Evolutionary conservation across 140 eudicot species (phyloP).

Genomic region (Cichorium intybus): DNA sequence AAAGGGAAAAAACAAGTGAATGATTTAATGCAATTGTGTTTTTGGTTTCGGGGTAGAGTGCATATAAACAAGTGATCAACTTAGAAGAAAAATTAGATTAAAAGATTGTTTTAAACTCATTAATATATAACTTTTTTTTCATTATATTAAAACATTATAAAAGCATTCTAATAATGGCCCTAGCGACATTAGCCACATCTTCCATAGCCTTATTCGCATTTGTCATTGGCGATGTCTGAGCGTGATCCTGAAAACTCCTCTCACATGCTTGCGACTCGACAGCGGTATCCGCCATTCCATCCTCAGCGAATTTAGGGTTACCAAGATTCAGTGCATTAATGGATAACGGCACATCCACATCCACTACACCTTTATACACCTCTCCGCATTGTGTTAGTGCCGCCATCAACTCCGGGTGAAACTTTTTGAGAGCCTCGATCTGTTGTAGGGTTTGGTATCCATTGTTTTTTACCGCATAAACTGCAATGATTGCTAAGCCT

Average conservation of each 20-base stretch:
- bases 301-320: conserved; percentile 47
- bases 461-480: conserved; percentile 36
- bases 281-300: conserved; percentile 45
- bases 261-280: conserved; percentile 41
- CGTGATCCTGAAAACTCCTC: conserved; percentile 16
- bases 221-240: conserved; percentile 29
- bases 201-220: conserved; percentile 24
- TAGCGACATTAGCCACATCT: conserved; percentile 43
- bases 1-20: no score
- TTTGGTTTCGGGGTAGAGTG: no score
- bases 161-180: conserved; percentile 39
- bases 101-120: neutral
- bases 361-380: conserved; percentile 25
- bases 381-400: conserved; percentile 23
- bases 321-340: conserved; percentile 38
- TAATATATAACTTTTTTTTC: neutral
- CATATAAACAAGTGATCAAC: no score
- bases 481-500: conserved; percentile 41
- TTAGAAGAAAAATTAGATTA: no score
- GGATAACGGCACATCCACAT: conserved; percentile 38
- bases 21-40: no score
- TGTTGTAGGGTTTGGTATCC: conserved; percentile 7
- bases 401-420: neutral
- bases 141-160: conserved; percentile 15
- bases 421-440: conserved; percentile 11